phyloP scores from a whole-genome alignment of 1,139 yeast genomes.

The Protomyces lactucae-debilis region DNA sequence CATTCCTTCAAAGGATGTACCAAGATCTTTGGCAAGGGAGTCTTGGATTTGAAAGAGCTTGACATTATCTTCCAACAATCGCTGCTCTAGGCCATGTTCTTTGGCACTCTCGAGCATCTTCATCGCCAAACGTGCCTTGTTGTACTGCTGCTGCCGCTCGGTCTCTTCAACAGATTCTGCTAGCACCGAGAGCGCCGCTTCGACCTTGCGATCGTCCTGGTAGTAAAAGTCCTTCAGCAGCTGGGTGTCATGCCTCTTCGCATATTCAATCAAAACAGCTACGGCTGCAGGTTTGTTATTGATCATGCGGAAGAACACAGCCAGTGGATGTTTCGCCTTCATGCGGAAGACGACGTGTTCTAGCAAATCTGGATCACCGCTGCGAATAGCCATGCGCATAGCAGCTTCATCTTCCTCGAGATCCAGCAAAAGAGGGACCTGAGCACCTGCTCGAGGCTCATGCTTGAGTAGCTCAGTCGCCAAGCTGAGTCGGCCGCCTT shows the following conservation, averaged over 20 bases:
- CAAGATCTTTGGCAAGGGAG: constrained; percentile 47
- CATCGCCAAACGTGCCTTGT: constrained; percentile 36
- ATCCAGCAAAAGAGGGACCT: constrained; percentile 59
- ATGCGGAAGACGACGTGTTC: constrained; percentile 55
- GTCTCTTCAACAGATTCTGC: constrained; percentile 35
- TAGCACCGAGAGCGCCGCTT: constrained; percentile 46
- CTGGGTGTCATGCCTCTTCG: constrained; percentile 39
- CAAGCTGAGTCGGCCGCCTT: constrained; percentile 71
- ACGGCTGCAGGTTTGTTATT: constrained; percentile 46
- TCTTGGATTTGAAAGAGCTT: constrained; percentile 20
- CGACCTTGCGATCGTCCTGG: constrained; percentile 55
- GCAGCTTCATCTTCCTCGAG: constrained; percentile 74
- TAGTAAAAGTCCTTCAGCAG: constrained; percentile 52
- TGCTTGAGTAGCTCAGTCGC: constrained; percentile 54
- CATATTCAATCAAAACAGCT: constrained; percentile 45
- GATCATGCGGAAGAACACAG: constrained; percentile 54
- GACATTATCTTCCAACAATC: constrained; percentile 48
- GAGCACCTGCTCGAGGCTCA: constrained; percentile 62
- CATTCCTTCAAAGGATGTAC: constrained; percentile 50
- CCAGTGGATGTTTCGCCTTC: constrained; percentile 46
- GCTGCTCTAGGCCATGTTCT: constrained; percentile 37
- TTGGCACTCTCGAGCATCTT: constrained; percentile 36
- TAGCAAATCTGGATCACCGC: constrained; percentile 59
- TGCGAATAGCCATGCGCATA: constrained; percentile 60
- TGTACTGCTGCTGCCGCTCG: constrained; percentile 28